phyloP scores from a whole-genome alignment of 352 stramenopile genomes.

The Globisporangium megalacanthum region DNA sequence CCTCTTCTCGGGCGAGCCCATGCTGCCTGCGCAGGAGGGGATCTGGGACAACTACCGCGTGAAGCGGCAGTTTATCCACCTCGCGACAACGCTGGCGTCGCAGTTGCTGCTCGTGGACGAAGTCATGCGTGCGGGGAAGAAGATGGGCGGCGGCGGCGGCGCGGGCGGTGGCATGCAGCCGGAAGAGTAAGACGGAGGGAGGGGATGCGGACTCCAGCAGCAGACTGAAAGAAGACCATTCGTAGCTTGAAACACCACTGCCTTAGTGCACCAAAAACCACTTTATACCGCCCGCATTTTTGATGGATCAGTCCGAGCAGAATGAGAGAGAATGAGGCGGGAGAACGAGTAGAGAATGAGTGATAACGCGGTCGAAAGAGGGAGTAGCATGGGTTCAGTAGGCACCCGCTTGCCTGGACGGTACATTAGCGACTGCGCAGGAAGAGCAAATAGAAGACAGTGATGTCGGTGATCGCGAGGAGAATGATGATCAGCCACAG shows the following conservation, averaged over 20 bases:
- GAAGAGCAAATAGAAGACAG: conserved; percentile 86
- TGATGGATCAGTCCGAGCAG: not conserved
- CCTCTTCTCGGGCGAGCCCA: conserved; percentile 94
- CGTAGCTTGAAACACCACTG: too few relatives aligned
- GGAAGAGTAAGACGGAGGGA: conserved; percentile 40
- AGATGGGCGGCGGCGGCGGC: conserved; percentile 88
- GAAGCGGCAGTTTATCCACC: conserved; percentile 98
- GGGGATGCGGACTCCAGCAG: too few relatives aligned
- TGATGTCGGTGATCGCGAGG: conserved; percentile 59
- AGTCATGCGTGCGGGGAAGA: conserved; percentile 98
- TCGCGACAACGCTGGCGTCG: conserved; percentile 97
- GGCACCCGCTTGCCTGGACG: not conserved
- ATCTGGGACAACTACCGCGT: conserved; percentile 99
- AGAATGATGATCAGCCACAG: conserved; percentile 64
- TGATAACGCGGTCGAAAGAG: not conserved
- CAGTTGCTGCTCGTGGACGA: conserved; percentile 99
- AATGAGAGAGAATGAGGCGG: not conserved
- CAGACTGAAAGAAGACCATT: too few relatives aligned
- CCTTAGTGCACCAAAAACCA: too few relatives aligned
- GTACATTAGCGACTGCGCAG: conserved; percentile 23
- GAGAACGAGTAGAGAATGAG: not conserved
- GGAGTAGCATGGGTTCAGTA: not conserved
- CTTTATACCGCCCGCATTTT: too few relatives aligned
- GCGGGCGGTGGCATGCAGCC: conserved; percentile 41
- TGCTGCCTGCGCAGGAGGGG: conserved; percentile 94